Conservation (phyloP, 2,329 filamentous ascomycete species). For the Colletotrichum eremochloae region DNA sequence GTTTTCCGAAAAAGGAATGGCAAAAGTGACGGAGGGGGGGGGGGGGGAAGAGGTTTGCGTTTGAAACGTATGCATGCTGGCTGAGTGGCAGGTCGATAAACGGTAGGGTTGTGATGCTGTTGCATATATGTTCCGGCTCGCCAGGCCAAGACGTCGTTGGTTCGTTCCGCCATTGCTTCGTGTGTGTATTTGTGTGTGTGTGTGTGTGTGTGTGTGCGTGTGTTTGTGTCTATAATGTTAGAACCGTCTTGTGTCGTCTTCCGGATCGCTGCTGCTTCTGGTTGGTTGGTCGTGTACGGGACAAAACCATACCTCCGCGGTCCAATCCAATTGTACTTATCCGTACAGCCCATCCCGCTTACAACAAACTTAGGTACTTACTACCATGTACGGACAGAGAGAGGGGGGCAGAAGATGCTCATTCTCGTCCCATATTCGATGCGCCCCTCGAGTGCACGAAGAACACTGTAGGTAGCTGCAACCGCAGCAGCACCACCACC, state of each 20-base stretch:
- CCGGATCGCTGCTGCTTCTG: background rate
- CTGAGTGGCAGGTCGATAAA: background rate
- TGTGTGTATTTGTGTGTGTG: too few relatives aligned
- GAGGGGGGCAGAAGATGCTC: background rate
- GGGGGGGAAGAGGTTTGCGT: conserved; percentile 1
- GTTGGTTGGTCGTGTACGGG: background rate
- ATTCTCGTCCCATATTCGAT: background rate
- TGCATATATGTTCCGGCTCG: background rate
- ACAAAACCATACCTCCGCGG: background rate
- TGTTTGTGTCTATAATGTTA: background rate
- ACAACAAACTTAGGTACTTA: background rate
- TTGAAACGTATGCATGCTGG: conserved; percentile 21
- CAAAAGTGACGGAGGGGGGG: conserved; percentile 6
- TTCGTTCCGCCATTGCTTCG: background rate
- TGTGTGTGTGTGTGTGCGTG: background rate
- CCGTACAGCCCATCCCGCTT: too few relatives aligned
- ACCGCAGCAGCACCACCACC: background rate
- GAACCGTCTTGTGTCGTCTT: background rate
- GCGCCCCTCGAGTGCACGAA: conserved; percentile 12
- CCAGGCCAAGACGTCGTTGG: background rate
- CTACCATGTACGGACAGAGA: background rate
- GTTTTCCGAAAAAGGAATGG: background rate
- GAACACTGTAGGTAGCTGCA: background rate
- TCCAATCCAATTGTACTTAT: too few relatives aligned
- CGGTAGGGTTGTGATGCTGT: background rate